A percentile compares a stretch with the other conserved stretches of the same genome.
Evolutionary conservation across 192 early-diverging fungal genomes (phyloP).

Genomic region (Geranomyces variabilis): DNA sequence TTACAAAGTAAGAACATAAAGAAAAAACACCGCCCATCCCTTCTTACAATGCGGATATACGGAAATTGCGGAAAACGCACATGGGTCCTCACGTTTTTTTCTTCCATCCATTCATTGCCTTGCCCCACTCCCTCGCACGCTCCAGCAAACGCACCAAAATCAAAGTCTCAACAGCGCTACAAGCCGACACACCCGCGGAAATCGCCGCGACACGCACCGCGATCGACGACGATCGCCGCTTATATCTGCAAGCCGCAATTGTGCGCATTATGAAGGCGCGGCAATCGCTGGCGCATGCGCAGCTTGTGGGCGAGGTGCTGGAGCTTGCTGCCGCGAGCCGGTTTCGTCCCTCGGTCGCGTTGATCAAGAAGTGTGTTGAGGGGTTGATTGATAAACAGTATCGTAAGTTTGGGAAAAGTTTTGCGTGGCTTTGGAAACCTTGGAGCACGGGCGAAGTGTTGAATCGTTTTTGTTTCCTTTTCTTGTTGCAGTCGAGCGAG

Average conservation of each 20-base stretch:
- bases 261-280: conserved; percentile 87
- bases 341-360: conserved; percentile 69
- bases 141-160: conserved; percentile 80
- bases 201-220: conserved; percentile 58
- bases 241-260: conserved; percentile 80
- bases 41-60: no score
- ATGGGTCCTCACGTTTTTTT: conserved; percentile 33
- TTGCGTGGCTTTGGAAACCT: conserved; percentile 38
- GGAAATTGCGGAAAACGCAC: no score
- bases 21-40: no score
- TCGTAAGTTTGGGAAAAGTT: conserved; percentile 41
- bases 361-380: conserved; percentile 87
- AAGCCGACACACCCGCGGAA: conserved; percentile 66
- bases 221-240: conserved; percentile 78
- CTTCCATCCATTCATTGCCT: not conserved
- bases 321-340: conserved; percentile 62
- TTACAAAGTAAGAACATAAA: conserved; percentile 59
- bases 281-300: conserved; percentile 64
- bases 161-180: conserved; percentile 64
- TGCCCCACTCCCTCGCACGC: not conserved
- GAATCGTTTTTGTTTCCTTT: conserved; percentile 9
- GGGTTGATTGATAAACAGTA: conserved; percentile 85
- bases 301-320: conserved; percentile 77
- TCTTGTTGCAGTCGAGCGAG: conserved; percentile 25
- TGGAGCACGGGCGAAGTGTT: no score